Evolutionary conservation across 2,329 filamentous ascomycete genomes (phyloP), one percentile per base, ranked within the genome.

Genomic region (Exophiala alcalophila): DNA sequence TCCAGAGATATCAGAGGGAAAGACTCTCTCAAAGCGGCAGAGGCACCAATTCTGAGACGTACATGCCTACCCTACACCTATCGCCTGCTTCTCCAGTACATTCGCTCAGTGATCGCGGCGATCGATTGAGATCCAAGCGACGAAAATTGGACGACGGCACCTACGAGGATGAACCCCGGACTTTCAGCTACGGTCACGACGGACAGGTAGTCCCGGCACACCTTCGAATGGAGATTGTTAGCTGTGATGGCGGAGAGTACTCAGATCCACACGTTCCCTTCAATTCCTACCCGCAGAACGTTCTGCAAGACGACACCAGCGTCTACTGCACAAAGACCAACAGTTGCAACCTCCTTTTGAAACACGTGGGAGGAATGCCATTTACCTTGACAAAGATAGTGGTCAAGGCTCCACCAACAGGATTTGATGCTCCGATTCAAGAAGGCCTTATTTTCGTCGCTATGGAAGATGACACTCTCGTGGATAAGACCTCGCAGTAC

Each of bases 301-400:
- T 96, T 19, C 72, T 97, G 49, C 81, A 78, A 54, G 82, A 90
- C 61, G 87, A 97, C 64, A 73, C 74, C 44, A 86, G 84, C 8
- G 87, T 95, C 2, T 97, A 96, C 61, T 94, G 89, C 65, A 94
- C 89, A 25, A 86, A 91, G 61, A 82, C 80, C n/a, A 84, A 84
- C 49, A 78, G 81, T 44, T 96, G 89, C 68, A 95, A 95, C 59
- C 80, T 97, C 55, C 73, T 97, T 9, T 66, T 97, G 43, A 79
- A 80, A 45, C 91, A 97, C 61, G 81, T 84, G 53, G 88, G 86
- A 30, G 81, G 81, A 25, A 84, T 84, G 2, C 79, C 85, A 0
- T 97, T 97, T 58, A 86, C 78, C 40, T 67, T 97, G 41, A 84
- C 88, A 55, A 91, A 91, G 66, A 69, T 97, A 35, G 75, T 94